Evolutionary conservation across 306 rosid species (phyloP).

Genomic region (Casuarina equisetifolia): DNA sequence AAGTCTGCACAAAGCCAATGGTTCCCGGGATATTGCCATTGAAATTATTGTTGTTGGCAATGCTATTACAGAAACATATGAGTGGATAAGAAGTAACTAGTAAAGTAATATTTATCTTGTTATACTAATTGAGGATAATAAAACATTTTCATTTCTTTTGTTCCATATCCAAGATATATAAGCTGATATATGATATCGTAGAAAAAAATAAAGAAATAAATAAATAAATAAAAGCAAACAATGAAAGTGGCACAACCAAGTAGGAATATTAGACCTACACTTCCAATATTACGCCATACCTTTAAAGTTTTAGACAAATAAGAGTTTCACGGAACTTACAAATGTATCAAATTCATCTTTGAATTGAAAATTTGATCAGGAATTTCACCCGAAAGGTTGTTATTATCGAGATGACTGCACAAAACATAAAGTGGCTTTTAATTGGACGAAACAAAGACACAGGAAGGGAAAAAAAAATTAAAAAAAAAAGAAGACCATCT

Average conservation of each 20-base stretch:
- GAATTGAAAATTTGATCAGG: constrained; percentile 24
- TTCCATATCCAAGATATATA: neutral
- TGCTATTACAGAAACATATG: constrained; percentile 42
- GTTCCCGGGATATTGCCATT: constrained; percentile 59
- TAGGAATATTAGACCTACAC: neutral
- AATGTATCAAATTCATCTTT: constrained; percentile 29
- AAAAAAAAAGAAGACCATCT: no score
- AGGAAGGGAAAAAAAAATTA: neutral
- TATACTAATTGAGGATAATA: neutral
- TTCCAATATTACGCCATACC: neutral
- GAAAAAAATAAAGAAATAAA: neutral
- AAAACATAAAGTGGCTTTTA: neutral
- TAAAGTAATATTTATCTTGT: neutral
- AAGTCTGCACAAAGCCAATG: constrained; percentile 45
- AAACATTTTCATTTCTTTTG: neutral
- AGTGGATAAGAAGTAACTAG: neutral
- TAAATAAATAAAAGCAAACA: no score
- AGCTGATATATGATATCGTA: neutral
- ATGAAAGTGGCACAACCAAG: neutral
- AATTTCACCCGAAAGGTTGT: constrained; percentile 28
- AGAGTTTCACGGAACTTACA: constrained; percentile 30
- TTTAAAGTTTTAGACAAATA: neutral
- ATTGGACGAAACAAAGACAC: neutral
- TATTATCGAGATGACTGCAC: constrained; percentile 38
- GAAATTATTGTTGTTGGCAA: constrained; percentile 52